Conservation (phyloP, 768 basidiomycete species). For the Boletus sensibilis region DNA sequence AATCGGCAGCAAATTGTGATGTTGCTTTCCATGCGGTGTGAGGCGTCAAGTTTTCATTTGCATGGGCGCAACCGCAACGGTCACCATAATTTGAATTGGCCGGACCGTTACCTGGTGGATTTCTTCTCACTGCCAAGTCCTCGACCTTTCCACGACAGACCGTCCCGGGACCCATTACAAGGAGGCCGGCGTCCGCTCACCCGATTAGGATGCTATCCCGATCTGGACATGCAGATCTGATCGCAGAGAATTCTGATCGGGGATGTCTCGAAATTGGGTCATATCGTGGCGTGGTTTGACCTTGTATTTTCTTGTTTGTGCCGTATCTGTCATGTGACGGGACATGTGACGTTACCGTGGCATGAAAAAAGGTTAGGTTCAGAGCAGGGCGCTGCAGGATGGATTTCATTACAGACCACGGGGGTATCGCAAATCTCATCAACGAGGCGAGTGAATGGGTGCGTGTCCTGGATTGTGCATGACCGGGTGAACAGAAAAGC, state of each 20-base stretch:
- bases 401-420: constrained; percentile 17
- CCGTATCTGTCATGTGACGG: constrained; percentile 20
- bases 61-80: constrained; percentile 20
- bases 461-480: neutral
- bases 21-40: constrained; percentile 9
- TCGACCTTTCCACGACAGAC: constrained; percentile 4
- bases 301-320: constrained; percentile 19
- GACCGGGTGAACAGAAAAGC: constrained; percentile 13
- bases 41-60: constrained; percentile 29
- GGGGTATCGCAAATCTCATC: constrained; percentile 7
- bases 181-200: constrained; percentile 19
- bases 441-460: neutral
- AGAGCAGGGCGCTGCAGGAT: constrained; percentile 9
- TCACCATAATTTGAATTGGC: constrained; percentile 7
- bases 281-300: constrained; percentile 16
- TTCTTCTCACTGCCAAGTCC: constrained; percentile 14
- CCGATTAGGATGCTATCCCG: constrained; percentile 15
- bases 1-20: constrained; percentile 12
- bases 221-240: constrained; percentile 31
- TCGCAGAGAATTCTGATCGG: constrained; percentile 38
- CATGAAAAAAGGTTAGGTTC: constrained; percentile 29
- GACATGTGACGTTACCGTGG: constrained; percentile 23
- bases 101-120: constrained; percentile 8
- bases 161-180: constrained; percentile 4
- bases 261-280: constrained; percentile 17